Evolutionary conservation across 306 rosid genomes (phyloP).

Genomic region (Fagus sylvatica): DNA sequence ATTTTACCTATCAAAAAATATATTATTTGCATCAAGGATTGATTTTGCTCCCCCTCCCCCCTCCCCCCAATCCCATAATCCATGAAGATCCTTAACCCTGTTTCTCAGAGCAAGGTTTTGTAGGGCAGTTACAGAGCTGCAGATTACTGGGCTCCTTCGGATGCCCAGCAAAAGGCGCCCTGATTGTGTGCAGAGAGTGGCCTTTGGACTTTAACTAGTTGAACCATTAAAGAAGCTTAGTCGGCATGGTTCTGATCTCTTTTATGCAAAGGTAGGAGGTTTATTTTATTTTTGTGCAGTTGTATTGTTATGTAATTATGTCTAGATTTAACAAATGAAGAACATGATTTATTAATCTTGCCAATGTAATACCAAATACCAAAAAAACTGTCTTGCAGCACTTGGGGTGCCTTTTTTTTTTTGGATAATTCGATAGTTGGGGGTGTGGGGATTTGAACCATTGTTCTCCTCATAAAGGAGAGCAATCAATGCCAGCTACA

Average conservation of each 20-base stretch:
- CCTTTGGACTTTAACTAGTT: conserved; percentile 65
- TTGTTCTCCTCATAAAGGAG: too few relatives aligned
- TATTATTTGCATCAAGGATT: neutral
- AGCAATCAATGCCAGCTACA: too few relatives aligned
- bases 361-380: neutral
- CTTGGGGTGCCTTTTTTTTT: neutral
- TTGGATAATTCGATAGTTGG: too few relatives aligned
- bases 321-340: neutral
- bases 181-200: conserved; percentile 81
- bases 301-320: neutral
- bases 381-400: neutral
- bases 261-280: neutral
- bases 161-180: conserved; percentile 92
- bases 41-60: neutral
- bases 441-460: too few relatives aligned
- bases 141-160: conserved; percentile 80
- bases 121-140: conserved; percentile 78
- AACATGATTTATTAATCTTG: neutral
- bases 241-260: neutral
- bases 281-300: neutral
- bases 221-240: neutral
- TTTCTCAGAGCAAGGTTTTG: conserved; percentile 84
- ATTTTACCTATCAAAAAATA: too few relatives aligned
- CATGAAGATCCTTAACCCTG: conserved; percentile 51
- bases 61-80: neutral